Evolutionary conservation across 768 basidiomycete species (phyloP).

Genomic region (Lactarius hengduanensis): DNA sequence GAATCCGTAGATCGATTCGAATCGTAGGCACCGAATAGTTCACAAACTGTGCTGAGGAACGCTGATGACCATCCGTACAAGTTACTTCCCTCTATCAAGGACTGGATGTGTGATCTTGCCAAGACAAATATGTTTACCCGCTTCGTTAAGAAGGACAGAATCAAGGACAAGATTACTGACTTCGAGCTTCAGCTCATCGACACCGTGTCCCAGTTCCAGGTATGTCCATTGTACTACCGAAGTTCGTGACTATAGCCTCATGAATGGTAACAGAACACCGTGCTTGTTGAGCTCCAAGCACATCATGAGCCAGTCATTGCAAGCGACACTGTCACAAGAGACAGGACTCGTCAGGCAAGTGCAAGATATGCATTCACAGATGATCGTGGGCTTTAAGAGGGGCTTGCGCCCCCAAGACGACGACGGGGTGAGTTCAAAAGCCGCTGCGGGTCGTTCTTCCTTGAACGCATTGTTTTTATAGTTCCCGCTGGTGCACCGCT

Average conservation of each 20-base stretch:
- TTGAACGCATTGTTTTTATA: neutral
- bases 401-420: slow-evolving; percentile 16
- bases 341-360: slow-evolving; percentile 17
- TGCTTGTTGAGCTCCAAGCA: slow-evolving; percentile 19
- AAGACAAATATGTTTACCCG: slow-evolving; percentile 9
- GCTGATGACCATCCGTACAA: neutral
- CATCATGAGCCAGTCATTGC: slow-evolving; percentile 11
- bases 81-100: slow-evolving; percentile 13
- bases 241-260: too few relatives aligned
- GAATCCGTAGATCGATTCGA: slow-evolving; percentile 13
- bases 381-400: slow-evolving; percentile 13
- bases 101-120: slow-evolving; percentile 19
- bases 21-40: neutral
- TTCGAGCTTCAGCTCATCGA: slow-evolving; percentile 20
- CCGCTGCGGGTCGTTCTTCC: neutral
- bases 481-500: slow-evolving; percentile 18
- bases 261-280: slow-evolving; percentile 10
- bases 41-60: neutral
- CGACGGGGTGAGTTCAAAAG: slow-evolving; percentile 11
- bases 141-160: slow-evolving; percentile 7
- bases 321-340: slow-evolving; percentile 13
- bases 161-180: slow-evolving; percentile 15
- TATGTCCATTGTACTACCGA: neutral
- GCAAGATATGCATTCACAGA: slow-evolving; percentile 17
- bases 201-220: slow-evolving; percentile 17